Base-by-base conservation (phyloP, 768 basidiomycete genomes). In the Mycena galopus region DNA sequence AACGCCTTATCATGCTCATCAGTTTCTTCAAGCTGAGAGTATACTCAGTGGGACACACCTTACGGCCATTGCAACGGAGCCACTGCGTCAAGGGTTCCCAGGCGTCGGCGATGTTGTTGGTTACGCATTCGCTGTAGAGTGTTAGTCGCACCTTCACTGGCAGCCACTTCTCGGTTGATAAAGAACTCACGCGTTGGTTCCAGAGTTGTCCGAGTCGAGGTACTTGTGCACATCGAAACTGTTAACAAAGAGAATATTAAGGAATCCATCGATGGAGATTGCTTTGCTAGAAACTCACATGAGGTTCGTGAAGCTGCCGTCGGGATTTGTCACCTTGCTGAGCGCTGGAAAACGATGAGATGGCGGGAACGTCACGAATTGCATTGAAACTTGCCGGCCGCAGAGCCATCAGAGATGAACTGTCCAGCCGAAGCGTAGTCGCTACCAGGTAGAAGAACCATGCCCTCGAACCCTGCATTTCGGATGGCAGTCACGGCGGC, bases 401-500 rank as follows among this genome's bases (percentile, higher is more conserved):
- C 89, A n/a, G 88, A 88, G 3, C 86, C 86, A 56, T 87, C 86
- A 3, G 86, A 85, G 44, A 88, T 79, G 72, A 90, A 90, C 0
- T 84, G 84, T 60, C 78, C 77, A 0, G 88, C 88, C 23, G 85
- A 86, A 5, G 89, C 86, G 81, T 84, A 92, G 81, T 88, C 82
- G 77, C 86, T 87, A 16, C 91, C 91, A 0, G 91, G 89, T 23
- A 91, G 84, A 21, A 90, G 85, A 70, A 92, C 89, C 25, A 85
- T 80, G 9, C 39, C 39, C 7, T 8, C 14, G 17, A 39, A 39
- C 85, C 88, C 89, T 7, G 87, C 88, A 4, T 84, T 79, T 44
- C 91, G 87, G 72, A 92, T 91, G 5, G 89, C 90, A n/a, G 87
- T 90, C 21, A 92, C 90, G 16, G 86, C 88, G 16, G 86, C 86